These are phyloP conservation scores for Auricularia sp. DNA, from an alignment of 768 basidiomycete genomes.

Conservation along the genomic window DNA sequence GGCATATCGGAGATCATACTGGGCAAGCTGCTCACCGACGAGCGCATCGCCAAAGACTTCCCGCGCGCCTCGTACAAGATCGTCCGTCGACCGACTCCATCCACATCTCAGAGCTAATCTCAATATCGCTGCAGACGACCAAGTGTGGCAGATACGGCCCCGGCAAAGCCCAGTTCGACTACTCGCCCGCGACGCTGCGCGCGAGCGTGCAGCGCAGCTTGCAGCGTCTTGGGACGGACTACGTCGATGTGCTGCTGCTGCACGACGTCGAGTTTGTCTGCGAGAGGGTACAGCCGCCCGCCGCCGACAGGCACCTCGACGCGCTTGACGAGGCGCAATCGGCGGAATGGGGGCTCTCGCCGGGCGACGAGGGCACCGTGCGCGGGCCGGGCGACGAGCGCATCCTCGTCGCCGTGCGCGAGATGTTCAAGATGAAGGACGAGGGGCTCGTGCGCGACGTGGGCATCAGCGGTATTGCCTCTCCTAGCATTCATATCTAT, in stretches of 20 bases:
- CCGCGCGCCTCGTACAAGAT: conserved; percentile 71
- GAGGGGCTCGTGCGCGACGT: conserved; percentile 65
- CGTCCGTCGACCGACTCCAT: conserved; percentile 28
- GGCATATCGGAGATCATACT: conserved; percentile 71
- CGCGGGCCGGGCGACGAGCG: conserved; percentile 63
- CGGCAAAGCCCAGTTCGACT: conserved; percentile 52
- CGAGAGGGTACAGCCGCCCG: conserved; percentile 31
- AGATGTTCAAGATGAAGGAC: conserved; percentile 56
- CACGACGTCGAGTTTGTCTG: conserved; percentile 80
- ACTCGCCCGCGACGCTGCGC: conserved; percentile 55
- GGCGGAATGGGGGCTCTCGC: conserved; percentile 53
- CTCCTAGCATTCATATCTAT: background rate
- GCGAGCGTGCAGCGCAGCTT: conserved; percentile 59
- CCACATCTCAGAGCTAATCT: background rate
- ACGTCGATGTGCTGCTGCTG: conserved; percentile 72
- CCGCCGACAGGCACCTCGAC: conserved; percentile 30
- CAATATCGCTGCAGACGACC: conserved; percentile 46
- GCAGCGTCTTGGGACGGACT: conserved; percentile 58
- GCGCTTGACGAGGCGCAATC: conserved; percentile 28
- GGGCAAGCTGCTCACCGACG: conserved; percentile 43
- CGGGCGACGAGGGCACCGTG: conserved; percentile 46
- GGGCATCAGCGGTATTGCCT: conserved; percentile 62
- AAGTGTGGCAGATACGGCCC: conserved; percentile 75
- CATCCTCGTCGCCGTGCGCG: conserved; percentile 56
- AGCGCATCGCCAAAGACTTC: conserved; percentile 53